Base-by-base conservation (phyloP, 2,329 filamentous ascomycete genomes). In the Eutypa lata region DNA sequence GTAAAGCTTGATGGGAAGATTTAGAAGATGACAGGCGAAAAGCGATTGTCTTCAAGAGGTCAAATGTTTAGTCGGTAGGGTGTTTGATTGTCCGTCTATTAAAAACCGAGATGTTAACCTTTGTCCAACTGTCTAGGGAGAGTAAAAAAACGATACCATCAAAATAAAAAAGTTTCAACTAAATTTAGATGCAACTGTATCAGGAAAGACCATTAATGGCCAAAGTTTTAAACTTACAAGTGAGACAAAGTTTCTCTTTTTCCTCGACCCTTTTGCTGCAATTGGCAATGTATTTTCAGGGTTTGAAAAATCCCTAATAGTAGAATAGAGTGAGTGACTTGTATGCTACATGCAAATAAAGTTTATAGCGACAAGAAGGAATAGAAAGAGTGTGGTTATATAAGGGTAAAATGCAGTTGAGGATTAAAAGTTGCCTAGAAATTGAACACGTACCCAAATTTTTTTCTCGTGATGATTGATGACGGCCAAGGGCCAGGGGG, bases 281-380 rank as follows among this genome's bases (percentile, higher is more conserved):
- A 6, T 14, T 42, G 19, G 2, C 38, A 42, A 42, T 13, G 38
- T 42, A 42, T 42, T 21, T 42, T 56, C 42, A 44, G 50, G 19
- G 35, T 47, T 53, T 51, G 26, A 31, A 10, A 31, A 31, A 31
- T 18, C 28, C 44, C 46, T 37, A 49, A 47, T 47, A 40, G 33
- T 48, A 38, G 31, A 42, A 38, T 31, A 47, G 37, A 52, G 33
- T 19, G 16, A 40, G 43, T 31, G 26, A 38, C 28, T 33, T 22
- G 49, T 42, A 18, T 42, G 51, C 42, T 49, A 54, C 49, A 52
- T 18, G 18, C 26, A 40, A 45, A 49, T 50, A 26, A 35, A 24
- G 16, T 24, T 14, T 26, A 26, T 37, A 47, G 35, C 14, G 18
- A 21, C 16, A 21, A 10, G 18, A 45, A 49, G 19, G 28, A 24